These are phyloP conservation scores for Circinella umbellata DNA, from an alignment of 371 early-diverging fungal genomes.

Conservation along the genomic window DNA sequence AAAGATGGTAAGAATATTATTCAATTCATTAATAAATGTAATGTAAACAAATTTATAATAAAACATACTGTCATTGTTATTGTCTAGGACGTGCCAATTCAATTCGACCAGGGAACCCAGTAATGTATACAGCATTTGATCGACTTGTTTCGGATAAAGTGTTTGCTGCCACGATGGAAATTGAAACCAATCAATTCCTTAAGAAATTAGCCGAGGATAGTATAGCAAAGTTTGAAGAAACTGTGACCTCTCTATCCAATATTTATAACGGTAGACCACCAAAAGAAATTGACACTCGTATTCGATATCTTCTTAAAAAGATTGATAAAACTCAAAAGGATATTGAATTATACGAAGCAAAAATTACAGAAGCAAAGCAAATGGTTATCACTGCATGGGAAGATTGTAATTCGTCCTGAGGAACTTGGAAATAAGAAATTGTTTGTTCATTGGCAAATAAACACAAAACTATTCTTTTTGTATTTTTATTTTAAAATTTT, in stretches of 20 bases:
- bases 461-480: too few species aligned
- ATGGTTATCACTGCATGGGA: slow-evolving; percentile 40
- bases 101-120: slow-evolving; percentile 83
- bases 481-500: too few species aligned
- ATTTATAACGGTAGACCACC: slow-evolving; percentile 56
- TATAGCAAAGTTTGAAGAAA: slow-evolving; percentile 73
- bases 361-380: slow-evolving; percentile 52
- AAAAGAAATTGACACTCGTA: slow-evolving; percentile 57
- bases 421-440: background rate
- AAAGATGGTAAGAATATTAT: slow-evolving; percentile 64
- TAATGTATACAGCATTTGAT: slow-evolving; percentile 79
- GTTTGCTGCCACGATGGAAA: slow-evolving; percentile 81
- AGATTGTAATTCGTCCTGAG: slow-evolving; percentile 14
- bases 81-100: slow-evolving; percentile 72
- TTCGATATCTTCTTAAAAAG: slow-evolving; percentile 61
- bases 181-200: slow-evolving; percentile 71
- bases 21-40: background rate
- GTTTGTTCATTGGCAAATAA: background rate
- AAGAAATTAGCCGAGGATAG: slow-evolving; percentile 70
- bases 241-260: slow-evolving; percentile 60
- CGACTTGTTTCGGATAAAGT: slow-evolving; percentile 70
- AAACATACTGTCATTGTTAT: background rate
- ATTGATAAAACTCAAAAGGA: slow-evolving; percentile 54
- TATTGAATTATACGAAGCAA: slow-evolving; percentile 59
- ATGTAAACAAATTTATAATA: background rate